phyloP scores from a whole-genome alignment of 495 filamentous ascomycete genomes.

The Hypoxylon fragiforme region DNA sequence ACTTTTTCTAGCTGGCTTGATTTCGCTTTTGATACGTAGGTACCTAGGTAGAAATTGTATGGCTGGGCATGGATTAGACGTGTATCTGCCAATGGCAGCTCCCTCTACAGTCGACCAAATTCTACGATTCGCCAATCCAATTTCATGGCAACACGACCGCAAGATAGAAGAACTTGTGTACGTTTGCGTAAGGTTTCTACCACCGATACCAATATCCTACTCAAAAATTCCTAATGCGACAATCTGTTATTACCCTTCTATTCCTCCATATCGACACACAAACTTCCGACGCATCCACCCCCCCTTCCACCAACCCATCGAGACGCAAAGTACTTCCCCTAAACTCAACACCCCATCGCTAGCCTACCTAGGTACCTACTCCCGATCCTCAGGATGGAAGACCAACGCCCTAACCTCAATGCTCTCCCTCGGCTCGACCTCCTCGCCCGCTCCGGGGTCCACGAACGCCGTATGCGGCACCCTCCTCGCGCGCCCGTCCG shows the following conservation, averaged over 20 bases:
- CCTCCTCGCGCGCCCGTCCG: constrained; percentile 60
- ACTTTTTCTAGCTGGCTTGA: too few relatives aligned
- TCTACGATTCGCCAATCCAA: too few relatives aligned
- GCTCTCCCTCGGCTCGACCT: constrained; percentile 57
- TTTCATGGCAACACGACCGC: neutral
- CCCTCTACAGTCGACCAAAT: too few relatives aligned
- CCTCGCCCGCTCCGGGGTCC: constrained; percentile 54
- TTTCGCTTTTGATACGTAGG: too few relatives aligned
- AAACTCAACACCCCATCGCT: neutral
- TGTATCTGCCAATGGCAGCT: too few relatives aligned
- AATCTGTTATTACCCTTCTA: constrained; percentile 25
- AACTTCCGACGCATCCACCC: too few relatives aligned
- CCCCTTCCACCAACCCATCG: too few relatives aligned
- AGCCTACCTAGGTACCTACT: constrained; percentile 17
- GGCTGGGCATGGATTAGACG: too few relatives aligned
- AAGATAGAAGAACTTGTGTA: too few relatives aligned
- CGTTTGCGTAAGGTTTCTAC: too few relatives aligned
- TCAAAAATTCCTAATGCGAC: constrained; percentile 3
- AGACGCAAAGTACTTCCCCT: neutral
- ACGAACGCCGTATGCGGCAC: constrained; percentile 68
- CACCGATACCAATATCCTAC: too few relatives aligned
- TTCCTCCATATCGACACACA: too few relatives aligned
- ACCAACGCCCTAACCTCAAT: constrained; percentile 65
- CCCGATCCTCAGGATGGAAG: constrained; percentile 45
- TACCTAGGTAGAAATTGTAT: neutral